Conservation (phyloP, 2,329 filamentous ascomycete species). For the Ceratocystis alfenasii region DNA sequence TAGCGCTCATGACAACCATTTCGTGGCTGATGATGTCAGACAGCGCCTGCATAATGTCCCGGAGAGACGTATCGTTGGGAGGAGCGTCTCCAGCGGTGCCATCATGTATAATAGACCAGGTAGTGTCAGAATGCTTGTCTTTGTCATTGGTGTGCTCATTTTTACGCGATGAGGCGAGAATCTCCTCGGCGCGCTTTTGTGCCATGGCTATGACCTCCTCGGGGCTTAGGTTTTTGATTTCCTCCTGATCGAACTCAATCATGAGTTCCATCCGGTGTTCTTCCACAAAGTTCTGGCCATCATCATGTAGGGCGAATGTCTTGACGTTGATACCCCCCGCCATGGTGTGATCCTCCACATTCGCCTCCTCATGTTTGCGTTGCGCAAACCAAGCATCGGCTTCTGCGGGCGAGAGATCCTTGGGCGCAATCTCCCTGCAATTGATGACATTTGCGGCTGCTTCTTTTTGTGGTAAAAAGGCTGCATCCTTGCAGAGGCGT, state of each 20-base stretch:
- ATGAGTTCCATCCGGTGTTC: conserved; percentile 25
- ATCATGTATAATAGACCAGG: not conserved
- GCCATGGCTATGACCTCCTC: conserved; percentile 17
- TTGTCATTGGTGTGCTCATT: conserved; percentile 26
- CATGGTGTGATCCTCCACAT: conserved; percentile 4
- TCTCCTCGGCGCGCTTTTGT: conserved; percentile 15
- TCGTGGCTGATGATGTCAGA: conserved; percentile 53
- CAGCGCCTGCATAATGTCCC: conserved; percentile 30
- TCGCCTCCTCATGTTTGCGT: conserved; percentile 28
- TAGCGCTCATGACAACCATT: conserved; percentile 48
- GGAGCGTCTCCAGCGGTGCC: not conserved
- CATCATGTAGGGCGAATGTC: not conserved
- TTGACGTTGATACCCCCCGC: conserved; percentile 16
- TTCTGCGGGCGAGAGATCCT: conserved; percentile 29
- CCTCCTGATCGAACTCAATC: conserved; percentile 18
- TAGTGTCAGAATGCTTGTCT: not conserved
- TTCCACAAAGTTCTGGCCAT: conserved; percentile 2
- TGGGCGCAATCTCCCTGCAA: conserved; percentile 57
- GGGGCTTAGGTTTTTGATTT: conserved; percentile 16
- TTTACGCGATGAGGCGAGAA: conserved; percentile 11
- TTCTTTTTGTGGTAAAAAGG: conserved; percentile 70
- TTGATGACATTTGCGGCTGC: conserved; percentile 64
- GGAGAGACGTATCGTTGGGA: not conserved
- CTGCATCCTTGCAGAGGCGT: conserved; percentile 73
- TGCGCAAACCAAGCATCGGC: conserved; percentile 35